A percentile compares a stretch with the other conserved stretches of the same genome.
phyloP scores from a whole-genome alignment of 352 stramenopile genomes.

The Phytophthora aleatoria region DNA sequence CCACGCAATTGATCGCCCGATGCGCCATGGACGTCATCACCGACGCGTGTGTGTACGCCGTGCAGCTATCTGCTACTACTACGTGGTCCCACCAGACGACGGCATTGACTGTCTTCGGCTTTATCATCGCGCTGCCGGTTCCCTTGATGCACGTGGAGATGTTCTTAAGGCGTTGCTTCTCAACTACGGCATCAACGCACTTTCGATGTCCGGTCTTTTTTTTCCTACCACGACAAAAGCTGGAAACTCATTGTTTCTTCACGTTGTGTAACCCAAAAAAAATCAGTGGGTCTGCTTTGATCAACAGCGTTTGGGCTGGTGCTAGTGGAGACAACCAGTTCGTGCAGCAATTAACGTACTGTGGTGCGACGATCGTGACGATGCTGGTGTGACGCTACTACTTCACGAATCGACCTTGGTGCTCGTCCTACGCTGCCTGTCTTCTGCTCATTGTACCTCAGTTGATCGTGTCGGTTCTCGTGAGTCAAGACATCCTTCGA shows the following conservation, averaged over 20 bases:
- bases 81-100: conserved; percentile 21
- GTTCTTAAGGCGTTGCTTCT: too few relatives aligned
- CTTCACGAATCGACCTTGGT: conserved; percentile 51
- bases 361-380: conserved; percentile 25
- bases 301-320: conserved; percentile 35
- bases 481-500: conserved; percentile 37
- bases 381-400: conserved; percentile 39
- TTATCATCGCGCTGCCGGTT: conserved; percentile 35
- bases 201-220: too few relatives aligned
- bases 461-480: conserved; percentile 25
- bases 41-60: conserved; percentile 21
- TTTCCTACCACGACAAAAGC: not conserved
- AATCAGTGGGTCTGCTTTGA: conserved; percentile 27
- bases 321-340: conserved; percentile 31
- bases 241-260: not conserved
- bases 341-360: conserved; percentile 23
- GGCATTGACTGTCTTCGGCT: conserved; percentile 34
- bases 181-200: too few relatives aligned
- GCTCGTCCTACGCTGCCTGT: conserved; percentile 36
- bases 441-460: conserved; percentile 38
- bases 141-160: conserved; percentile 27
- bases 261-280: conserved; percentile 41
- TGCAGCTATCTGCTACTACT: not conserved
- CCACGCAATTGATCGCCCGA: conserved; percentile 45
- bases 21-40: conserved; percentile 28